Percentiles rank a stretch among this genome's conserved stretches.
Evolutionary conservation across 176 grass and related monocot species (phyloP).

Genomic region (Musa schizocarpa): DNA sequence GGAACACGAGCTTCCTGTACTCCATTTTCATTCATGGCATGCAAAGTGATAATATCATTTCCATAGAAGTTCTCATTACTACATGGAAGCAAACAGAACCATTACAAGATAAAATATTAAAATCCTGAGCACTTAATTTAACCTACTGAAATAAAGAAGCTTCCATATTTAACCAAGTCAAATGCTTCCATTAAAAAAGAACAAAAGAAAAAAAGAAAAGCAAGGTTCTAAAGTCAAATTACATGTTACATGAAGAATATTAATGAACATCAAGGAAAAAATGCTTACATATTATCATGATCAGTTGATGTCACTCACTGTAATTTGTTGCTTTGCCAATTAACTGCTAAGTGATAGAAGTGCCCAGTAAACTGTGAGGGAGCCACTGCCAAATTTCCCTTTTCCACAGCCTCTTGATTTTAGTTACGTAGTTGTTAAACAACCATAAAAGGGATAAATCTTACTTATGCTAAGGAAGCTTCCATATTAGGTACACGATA

Average conservation of each 20-base stretch:
- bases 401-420: too few relatives aligned
- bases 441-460: too few relatives aligned
- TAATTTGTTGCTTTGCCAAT: neutral
- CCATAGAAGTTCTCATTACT: slow-evolving; percentile 74
- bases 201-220: neutral
- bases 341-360: neutral
- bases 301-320: neutral
- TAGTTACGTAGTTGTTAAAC: too few relatives aligned
- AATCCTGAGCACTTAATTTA: neutral
- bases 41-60: slow-evolving; percentile 46
- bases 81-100: slow-evolving; percentile 17
- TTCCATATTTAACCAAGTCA: neutral
- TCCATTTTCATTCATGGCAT: slow-evolving; percentile 45
- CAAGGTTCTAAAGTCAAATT: neutral
- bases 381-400: too few relatives aligned
- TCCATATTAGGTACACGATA: too few relatives aligned
- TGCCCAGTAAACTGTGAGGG: neutral
- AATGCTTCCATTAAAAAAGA: neutral
- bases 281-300: neutral
- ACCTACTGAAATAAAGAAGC: neutral
- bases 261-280: neutral
- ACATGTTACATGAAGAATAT: neutral
- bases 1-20: slow-evolving; percentile 30
- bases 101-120: neutral
- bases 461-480: too few relatives aligned